Evolutionary conservation across 2,329 filamentous ascomycete genomes (phyloP), one percentile per base, ranked within the genome.

Genomic region (Blastomyces silverae): DNA sequence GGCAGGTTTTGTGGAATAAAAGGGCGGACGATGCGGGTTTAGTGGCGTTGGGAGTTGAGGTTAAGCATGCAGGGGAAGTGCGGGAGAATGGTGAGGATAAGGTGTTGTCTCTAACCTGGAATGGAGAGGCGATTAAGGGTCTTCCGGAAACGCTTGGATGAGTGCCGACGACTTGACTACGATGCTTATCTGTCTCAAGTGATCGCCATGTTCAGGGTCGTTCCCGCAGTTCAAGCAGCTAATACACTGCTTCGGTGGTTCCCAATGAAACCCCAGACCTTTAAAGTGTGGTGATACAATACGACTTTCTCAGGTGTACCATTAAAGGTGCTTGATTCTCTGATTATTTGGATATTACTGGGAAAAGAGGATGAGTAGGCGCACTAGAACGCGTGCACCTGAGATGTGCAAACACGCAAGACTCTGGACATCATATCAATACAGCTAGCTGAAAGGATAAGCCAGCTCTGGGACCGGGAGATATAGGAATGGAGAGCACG

Each of bases 1-100:
- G 72, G 62, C 79, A 81, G 70, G 73, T 76, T 39, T 67, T 81
- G 58, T 81, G 79, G 79, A 81, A 81, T 71, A 70, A 71, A 42
- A 73, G 69, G 48, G 77, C 75, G 5, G 74, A 77, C 62, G 70
- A 72, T 39, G 64, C 78, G 63, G 79, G 78, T 11, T 66, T 80
- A 53, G 74, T 71, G 60, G 71, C 74, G 58, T 68, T 79, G 63
- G 73, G 75, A 48, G 75, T 79, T 44, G 76, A 78, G 66, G 71
- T 75, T 62, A 69, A 72, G 52, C 77, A 78, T 69, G 64, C 62
- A 53, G 66, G 58, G 5, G 62, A 65, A 8, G 65, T 15, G 28
- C 25, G 8, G 65, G 37, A 48, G n/a, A 22, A 31, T 28, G 58
- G 25, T 6, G 58, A 22, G 25, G 67, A 63, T 42, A 70, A 70